Evolutionary conservation across 805 yeast species (phyloP), one percentile per base, ranked within the genome.

Genomic region (Blastobotrys muscicola): DNA sequence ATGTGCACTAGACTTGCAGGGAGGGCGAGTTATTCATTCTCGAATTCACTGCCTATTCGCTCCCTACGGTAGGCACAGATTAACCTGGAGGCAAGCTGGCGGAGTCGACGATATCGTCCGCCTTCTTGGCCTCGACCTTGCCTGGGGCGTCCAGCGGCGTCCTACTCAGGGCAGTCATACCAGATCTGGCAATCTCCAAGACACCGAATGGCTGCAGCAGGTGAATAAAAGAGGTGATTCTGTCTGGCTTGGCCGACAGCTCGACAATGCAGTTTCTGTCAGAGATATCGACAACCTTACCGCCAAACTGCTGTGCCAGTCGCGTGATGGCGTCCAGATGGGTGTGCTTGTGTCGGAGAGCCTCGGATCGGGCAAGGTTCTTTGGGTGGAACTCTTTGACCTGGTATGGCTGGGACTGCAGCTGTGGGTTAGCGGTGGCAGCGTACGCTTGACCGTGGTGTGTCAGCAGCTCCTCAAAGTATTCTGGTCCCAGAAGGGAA

Each of bases 101-200:
- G 52, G 82, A 82, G 63, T 90, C 97, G 48, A 87, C 94, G 53
- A 78, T 76, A 44, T 82, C 68, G 16, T 71, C 69, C 31, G 80
- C 83, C 47, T 75, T 78, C 49, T 68, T 68, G 11, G 67, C 65
- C 26, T 72, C 78, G 15, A 69, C 73, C 13, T 67, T 74, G 36
- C 62, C 67, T 36, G 59, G 62, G 15, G 67, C 67, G 50, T 80
- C 85, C 54, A 87, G 68, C 36, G 95, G 96, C 40, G 97, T 85
- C 75, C 97, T 81, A 59, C 97, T 94, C 57, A 92, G 74, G 8
- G 97, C 98, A 90, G 92, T 87, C 94, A 90, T 85, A 68, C 98
- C 98, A 20, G 95, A 82, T 69, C 98, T 78, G 36, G 97, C 95
- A 56, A 90, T 83, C 68, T 92, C 98, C 58, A 92, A 74, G 46